These are phyloP conservation scores for Parmales sp. DNA, from an alignment of 108 stramenopile genomes.

Conservation along the genomic window DNA sequence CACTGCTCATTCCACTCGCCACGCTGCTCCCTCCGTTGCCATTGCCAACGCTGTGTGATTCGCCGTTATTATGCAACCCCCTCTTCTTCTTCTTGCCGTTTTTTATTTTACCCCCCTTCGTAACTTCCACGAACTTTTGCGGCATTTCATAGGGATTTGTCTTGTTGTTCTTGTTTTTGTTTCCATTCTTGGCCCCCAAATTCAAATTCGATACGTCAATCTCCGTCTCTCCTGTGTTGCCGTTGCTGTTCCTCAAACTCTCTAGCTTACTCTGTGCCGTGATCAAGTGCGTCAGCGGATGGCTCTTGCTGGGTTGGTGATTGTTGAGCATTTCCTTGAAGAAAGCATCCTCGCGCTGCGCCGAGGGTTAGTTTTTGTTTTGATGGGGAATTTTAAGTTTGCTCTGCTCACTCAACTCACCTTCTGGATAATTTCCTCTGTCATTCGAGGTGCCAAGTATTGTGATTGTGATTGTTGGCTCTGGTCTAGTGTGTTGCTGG, in stretches of 20 bases:
- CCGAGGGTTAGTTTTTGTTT: too few species aligned
- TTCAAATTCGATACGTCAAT: too few species aligned
- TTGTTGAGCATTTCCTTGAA: conserved; percentile 23
- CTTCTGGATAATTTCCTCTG: conserved; percentile 29
- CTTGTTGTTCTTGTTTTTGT: neutral
- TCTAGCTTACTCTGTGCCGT: conserved; percentile 21
- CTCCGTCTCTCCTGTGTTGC: conserved; percentile 7
- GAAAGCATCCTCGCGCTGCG: conserved; percentile 31
- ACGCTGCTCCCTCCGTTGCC: neutral
- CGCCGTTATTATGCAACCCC: neutral
- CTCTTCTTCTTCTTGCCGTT: neutral
- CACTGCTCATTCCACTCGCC: too few species aligned
- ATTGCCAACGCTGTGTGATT: neutral
- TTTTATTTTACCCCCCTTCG: neutral
- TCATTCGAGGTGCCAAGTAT: neutral
- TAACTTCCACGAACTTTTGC: neutral
- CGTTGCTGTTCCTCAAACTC: neutral
- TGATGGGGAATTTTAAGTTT: too few species aligned
- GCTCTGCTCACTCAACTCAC: too few species aligned
- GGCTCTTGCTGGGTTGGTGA: conserved; percentile 20
- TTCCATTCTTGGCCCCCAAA: neutral
- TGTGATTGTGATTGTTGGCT: neutral
- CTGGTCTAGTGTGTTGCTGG: neutral
- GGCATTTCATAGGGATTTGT: neutral
- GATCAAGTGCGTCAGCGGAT: conserved; percentile 28